Conservation (phyloP, 1,284 basidiomycete species). For the Vanrija sp. region DNA sequence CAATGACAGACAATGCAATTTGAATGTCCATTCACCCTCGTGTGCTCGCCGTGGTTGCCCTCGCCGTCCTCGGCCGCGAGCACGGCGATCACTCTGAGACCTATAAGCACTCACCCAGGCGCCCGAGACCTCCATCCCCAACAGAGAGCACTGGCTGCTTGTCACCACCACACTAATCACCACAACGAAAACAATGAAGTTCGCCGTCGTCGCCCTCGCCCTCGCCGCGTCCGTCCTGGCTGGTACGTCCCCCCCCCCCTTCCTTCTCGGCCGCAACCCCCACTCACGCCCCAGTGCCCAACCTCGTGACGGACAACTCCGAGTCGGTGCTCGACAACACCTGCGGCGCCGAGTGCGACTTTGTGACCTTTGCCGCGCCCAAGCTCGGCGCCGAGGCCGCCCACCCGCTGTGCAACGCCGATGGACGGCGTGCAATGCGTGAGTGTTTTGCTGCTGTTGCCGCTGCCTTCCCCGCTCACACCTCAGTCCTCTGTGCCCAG, state of each 20-base stretch:
- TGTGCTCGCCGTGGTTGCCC: no score
- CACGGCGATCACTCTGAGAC: no score
- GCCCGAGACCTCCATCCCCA: no score
- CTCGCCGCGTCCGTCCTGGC: neutral
- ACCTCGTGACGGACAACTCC: neutral
- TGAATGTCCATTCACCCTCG: no score
- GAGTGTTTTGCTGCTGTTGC: neutral
- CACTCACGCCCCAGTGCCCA: neutral
- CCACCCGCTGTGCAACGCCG: neutral
- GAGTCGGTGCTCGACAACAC: neutral
- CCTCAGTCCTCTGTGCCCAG: neutral
- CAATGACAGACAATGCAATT: no score
- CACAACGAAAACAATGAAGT: neutral
- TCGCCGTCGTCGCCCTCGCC: neutral
- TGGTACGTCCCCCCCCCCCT: neutral
- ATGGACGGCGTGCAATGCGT: neutral
- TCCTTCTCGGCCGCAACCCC: neutral
- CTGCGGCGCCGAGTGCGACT: neutral
- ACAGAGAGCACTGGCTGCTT: no score
- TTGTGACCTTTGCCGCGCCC: neutral
- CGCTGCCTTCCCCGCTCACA: neutral
- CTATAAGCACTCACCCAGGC: no score
- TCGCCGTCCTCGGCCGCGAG: no score
- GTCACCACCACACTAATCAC: no score
- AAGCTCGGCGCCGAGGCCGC: neutral